Evolutionary conservation across 345 rosid genomes (phyloP).

Genomic region (Ceriops decandra): DNA sequence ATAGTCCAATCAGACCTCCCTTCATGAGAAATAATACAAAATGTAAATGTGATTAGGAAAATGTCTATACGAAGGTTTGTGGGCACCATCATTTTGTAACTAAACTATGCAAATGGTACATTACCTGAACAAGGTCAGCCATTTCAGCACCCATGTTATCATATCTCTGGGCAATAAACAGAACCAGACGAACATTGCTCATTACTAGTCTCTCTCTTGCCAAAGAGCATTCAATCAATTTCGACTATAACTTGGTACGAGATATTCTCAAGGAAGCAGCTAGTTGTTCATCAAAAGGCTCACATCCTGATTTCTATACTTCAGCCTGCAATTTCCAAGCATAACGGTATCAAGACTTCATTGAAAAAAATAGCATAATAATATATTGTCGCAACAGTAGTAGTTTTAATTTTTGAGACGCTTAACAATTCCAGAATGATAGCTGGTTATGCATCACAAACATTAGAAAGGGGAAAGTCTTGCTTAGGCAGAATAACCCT

Average conservation of each 20-base stretch:
- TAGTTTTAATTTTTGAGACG: too few species aligned
- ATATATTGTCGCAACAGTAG: too few species aligned
- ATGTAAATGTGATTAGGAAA: background rate
- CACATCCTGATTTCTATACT: slow-evolving; percentile 77
- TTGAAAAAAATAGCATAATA: background rate
- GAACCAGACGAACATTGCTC: slow-evolving; percentile 93
- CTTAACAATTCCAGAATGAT: slow-evolving; percentile 49
- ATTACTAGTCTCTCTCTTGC: slow-evolving; percentile 92
- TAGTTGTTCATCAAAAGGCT: slow-evolving; percentile 83
- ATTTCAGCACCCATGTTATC: slow-evolving; percentile 89
- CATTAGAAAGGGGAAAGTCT: too few species aligned
- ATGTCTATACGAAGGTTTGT: background rate
- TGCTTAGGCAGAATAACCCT: too few species aligned
- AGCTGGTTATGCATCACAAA: slow-evolving; percentile 22
- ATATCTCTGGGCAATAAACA: slow-evolving; percentile 89
- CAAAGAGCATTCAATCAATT: slow-evolving; percentile 60
- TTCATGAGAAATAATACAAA: slow-evolving; percentile 25
- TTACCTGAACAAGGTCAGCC: slow-evolving; percentile 97
- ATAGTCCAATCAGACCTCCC: slow-evolving; percentile 92
- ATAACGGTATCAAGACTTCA: background rate
- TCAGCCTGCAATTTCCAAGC: slow-evolving; percentile 50
- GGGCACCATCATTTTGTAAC: background rate
- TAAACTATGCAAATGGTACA: slow-evolving; percentile 12
- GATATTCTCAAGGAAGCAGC: slow-evolving; percentile 74
- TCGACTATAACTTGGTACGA: slow-evolving; percentile 64